These are phyloP conservation scores for Dioscorea dumetorum DNA, from an alignment of 106 monocot species.

Conservation along the genomic window DNA sequence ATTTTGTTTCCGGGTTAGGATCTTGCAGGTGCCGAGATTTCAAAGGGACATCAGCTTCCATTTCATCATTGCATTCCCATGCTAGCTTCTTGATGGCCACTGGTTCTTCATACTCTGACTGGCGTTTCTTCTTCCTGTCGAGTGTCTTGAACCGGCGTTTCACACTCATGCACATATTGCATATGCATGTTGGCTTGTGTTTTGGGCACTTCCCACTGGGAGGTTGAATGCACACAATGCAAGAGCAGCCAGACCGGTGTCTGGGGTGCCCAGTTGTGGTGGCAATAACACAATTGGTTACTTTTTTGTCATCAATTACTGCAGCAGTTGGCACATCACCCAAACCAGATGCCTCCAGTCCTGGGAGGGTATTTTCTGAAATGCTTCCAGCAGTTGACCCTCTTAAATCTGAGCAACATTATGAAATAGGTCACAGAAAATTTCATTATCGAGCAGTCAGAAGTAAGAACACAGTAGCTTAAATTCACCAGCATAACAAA, in stretches of 20 bases:
- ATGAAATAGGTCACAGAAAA: no score
- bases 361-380: conserved; percentile 18
- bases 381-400: conserved; percentile 21
- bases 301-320: conserved; percentile 32
- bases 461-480: no score
- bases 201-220: conserved; percentile 95
- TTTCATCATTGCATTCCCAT: conserved; percentile 36
- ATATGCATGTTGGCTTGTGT: conserved; percentile 65
- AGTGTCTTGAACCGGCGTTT: conserved; percentile 87
- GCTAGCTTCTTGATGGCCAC: conserved; percentile 37
- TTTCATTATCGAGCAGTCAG: no score
- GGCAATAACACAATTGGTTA: conserved; percentile 34
- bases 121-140: conserved; percentile 82
- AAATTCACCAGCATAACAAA: no score
- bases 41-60: conserved; percentile 22
- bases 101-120: conserved; percentile 65
- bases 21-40: conserved; percentile 4
- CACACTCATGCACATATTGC: conserved; percentile 88
- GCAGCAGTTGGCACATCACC: conserved; percentile 56
- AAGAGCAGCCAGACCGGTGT: conserved; percentile 84
- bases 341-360: conserved; percentile 41
- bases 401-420: conserved; percentile 54
- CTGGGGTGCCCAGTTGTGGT: conserved; percentile 81
- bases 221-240: conserved; percentile 96
- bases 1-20: no score